A percentile compares a stretch with the other conserved stretches of the same genome.
phyloP scores from a whole-genome alignment of 2,329 filamentous ascomycete species.

The Peltaster fructicola region DNA sequence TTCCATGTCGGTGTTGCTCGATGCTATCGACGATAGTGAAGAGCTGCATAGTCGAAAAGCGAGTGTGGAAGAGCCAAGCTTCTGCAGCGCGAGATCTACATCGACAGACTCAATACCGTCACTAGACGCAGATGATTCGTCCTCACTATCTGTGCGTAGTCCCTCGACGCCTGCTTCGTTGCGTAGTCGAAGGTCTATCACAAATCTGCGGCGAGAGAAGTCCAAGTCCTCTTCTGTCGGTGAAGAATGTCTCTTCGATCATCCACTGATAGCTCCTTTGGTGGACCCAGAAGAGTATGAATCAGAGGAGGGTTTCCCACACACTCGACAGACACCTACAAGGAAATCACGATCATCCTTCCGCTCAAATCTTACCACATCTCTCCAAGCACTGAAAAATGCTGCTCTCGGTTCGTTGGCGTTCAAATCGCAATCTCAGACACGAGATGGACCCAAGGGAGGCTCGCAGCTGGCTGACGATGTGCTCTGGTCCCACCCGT shows the following conservation, averaged over 20 bases:
- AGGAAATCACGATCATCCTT: slow-evolving; percentile 30
- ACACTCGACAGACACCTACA: no score
- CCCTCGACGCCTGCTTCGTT: slow-evolving; percentile 24
- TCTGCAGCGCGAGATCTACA: slow-evolving; percentile 30
- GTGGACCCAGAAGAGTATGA: slow-evolving; percentile 16
- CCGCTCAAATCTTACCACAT: slow-evolving; percentile 47
- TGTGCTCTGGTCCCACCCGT: slow-evolving; percentile 41
- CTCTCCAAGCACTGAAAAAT: slow-evolving; percentile 42
- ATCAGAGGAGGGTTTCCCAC: no score
- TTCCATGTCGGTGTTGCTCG: slow-evolving; percentile 37
- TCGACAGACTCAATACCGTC: slow-evolving; percentile 43
- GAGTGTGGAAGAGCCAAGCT: slow-evolving; percentile 24
- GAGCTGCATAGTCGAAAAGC: slow-evolving; percentile 17
- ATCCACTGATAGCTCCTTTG: slow-evolving; percentile 34
- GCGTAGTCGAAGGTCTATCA: slow-evolving; percentile 17
- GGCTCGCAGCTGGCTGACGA: slow-evolving; percentile 32
- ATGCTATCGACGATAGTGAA: slow-evolving; percentile 31
- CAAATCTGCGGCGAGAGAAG: slow-evolving; percentile 27
- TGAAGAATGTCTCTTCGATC: slow-evolving; percentile 38
- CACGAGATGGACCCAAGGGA: no score
- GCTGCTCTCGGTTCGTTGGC: slow-evolving; percentile 44
- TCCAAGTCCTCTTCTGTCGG: slow-evolving; percentile 30
- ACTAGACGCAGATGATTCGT: slow-evolving; percentile 31
- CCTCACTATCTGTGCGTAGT: slow-evolving; percentile 26
- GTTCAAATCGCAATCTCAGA: no score